Evolutionary conservation across 169 alveolate genomes (phyloP).

Genomic region (Babesia ovis): DNA sequence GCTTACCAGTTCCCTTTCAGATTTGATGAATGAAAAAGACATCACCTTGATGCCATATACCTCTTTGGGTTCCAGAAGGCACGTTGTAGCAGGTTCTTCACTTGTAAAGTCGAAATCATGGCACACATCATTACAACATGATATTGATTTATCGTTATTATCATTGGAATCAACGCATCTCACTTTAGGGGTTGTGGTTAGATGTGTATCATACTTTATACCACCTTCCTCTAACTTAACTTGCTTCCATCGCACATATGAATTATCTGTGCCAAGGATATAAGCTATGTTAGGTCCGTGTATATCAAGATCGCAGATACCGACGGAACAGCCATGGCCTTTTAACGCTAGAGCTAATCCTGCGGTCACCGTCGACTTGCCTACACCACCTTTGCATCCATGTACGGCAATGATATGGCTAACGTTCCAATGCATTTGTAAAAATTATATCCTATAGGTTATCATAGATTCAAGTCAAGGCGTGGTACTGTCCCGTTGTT

Average conservation of each 20-base stretch:
- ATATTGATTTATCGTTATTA: no score
- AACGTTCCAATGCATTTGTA: conserved; percentile 45
- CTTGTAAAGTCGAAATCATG: background rate
- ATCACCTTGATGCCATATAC: conserved; percentile 69
- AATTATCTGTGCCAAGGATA: conserved; percentile 77
- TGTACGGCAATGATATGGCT: conserved; percentile 73
- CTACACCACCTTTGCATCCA: conserved; percentile 98
- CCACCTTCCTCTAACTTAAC: conserved; percentile 17
- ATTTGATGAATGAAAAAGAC: conserved; percentile 65
- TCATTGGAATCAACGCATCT: background rate
- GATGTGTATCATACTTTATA: conserved; percentile 2
- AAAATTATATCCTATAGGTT: background rate
- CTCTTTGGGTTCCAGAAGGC: conserved; percentile 69
- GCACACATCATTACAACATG: conserved; percentile 5
- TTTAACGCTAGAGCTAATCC: conserved; percentile 88
- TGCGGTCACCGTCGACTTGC: conserved; percentile 92
- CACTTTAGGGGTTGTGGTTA: background rate
- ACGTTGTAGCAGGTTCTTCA: conserved; percentile 6
- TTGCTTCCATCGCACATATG: conserved; percentile 68
- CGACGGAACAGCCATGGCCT: conserved; percentile 87
- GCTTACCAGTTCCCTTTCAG: conserved; percentile 44
- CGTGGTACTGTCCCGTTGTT: conserved; percentile 29
- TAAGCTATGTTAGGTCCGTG: conserved; percentile 96
- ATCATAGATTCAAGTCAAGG: conserved; percentile 4
- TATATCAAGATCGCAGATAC: conserved; percentile 95